Percentiles rank a stretch among this genome's conserved stretches.
Conservation (phyloP, 2,329 filamentous ascomycete species). For the Diaporthe humulicola region DNA sequence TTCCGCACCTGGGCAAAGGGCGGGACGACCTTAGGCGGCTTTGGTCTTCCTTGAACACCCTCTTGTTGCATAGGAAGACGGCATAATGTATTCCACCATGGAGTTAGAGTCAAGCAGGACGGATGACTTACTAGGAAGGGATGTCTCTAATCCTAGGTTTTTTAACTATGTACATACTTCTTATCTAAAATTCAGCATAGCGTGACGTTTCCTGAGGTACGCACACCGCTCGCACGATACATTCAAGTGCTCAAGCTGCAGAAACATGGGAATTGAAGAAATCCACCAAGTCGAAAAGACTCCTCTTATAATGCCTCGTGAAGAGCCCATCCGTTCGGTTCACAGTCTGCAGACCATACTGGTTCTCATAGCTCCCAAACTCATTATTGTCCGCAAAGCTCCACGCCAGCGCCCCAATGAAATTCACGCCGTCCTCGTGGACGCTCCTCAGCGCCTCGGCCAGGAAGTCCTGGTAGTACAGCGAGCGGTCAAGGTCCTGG, state of each 20-base stretch:
- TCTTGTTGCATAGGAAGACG: background rate
- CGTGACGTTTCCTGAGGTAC: background rate
- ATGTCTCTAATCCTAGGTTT: background rate
- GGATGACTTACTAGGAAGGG: background rate
- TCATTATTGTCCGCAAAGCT: constrained; percentile 14
- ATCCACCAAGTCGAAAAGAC: constrained; percentile 13
- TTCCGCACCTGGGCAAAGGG: constrained; percentile 29
- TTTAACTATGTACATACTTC: background rate
- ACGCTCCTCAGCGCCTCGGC: background rate
- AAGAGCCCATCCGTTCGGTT: constrained; percentile 12
- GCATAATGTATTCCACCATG: background rate
- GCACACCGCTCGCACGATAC: background rate
- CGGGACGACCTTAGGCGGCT: background rate
- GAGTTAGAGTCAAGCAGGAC: background rate
- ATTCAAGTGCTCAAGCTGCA: background rate
- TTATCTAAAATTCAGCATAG: background rate
- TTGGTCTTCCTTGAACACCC: background rate
- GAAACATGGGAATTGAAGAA: background rate
- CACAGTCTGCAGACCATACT: constrained; percentile 27
- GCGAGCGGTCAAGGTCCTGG: constrained; percentile 7
- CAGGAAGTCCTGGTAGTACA: constrained; percentile 5
- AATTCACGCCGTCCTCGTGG: constrained; percentile 3
- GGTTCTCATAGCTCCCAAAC: constrained; percentile 15
- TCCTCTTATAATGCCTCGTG: constrained; percentile 1
- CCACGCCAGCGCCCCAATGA: constrained; percentile 8